Conservation (phyloP, 805 yeast genomes). For the Pichia scutulata region DNA sequence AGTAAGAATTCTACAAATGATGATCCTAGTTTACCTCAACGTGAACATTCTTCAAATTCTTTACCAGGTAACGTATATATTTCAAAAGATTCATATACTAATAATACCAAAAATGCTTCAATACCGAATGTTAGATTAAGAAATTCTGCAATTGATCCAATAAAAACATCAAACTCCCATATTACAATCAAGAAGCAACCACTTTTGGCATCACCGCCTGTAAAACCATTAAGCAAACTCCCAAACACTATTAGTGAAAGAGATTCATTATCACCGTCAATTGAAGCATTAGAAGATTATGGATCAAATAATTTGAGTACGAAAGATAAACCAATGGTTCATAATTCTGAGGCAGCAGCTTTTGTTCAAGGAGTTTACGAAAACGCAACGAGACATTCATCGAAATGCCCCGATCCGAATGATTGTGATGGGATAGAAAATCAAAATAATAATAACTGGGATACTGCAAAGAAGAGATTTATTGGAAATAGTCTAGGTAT, state of each 20-base stretch:
- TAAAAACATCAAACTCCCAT: slow-evolving; percentile 54
- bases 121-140: slow-evolving; percentile 41
- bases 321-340: slow-evolving; percentile 19
- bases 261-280: neutral
- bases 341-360: slow-evolving; percentile 39
- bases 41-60: slow-evolving; percentile 2
- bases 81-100: slow-evolving; percentile 3
- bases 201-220: slow-evolving; percentile 9
- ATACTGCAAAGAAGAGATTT: slow-evolving; percentile 5
- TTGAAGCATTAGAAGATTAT: neutral
- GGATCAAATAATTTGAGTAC: neutral
- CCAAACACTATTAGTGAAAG: slow-evolving; percentile 1
- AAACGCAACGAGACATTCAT: slow-evolving; percentile 18
- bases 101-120: slow-evolving; percentile 15
- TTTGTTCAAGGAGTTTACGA: slow-evolving; percentile 29
- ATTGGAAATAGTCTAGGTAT: slow-evolving; percentile 11
- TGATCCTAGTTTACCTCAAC: slow-evolving; percentile 7
- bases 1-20: slow-evolving; percentile 1
- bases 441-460: neutral
- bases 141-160: slow-evolving; percentile 64
- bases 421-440: slow-evolving; percentile 1
- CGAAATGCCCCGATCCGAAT: neutral
- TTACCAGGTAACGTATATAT: slow-evolving; percentile 6
- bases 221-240: neutral
- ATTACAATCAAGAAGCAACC: slow-evolving; percentile 64